These are phyloP conservation scores for Podosphaera xanthii DNA, from an alignment of 2,329 filamentous ascomycete species.

Conservation along the genomic window DNA sequence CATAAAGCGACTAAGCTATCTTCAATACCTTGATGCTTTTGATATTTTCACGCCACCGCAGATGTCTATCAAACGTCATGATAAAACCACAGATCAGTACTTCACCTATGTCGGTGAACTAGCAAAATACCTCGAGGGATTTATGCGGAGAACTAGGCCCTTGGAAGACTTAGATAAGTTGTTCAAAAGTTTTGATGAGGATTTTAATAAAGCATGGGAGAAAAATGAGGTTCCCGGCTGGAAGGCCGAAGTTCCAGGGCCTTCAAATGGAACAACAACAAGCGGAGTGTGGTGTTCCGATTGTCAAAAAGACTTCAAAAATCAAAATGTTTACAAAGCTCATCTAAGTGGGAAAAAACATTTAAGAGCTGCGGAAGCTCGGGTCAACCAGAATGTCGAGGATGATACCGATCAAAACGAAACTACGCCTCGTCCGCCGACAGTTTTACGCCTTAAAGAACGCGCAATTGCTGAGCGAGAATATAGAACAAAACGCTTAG, in stretches of 20 bases:
- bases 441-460: conserved; percentile 45
- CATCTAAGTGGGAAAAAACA: conserved; percentile 87
- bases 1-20: conserved; percentile 64
- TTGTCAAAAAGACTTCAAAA: conserved; percentile 88
- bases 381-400: conserved; percentile 26
- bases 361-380: conserved; percentile 53
- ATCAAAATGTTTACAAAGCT: conserved; percentile 78
- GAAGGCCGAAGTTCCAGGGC: conserved; percentile 28
- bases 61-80: conserved; percentile 49
- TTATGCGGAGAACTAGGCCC: conserved; percentile 65
- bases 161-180: conserved; percentile 68
- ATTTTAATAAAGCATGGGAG: conserved; percentile 69
- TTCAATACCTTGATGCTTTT: conserved; percentile 83
- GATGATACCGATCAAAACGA: conserved; percentile 8
- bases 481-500: conserved; percentile 56
- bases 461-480: conserved; percentile 78
- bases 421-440: conserved; percentile 12
- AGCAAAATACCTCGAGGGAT: conserved; percentile 64
- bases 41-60: conserved; percentile 61
- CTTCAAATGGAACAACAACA: conserved; percentile 14
- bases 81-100: conserved; percentile 84
- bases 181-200: conserved; percentile 51
- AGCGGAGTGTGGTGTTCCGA: conserved; percentile 74
- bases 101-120: conserved; percentile 71
- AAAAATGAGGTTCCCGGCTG: conserved; percentile 61